These are phyloP conservation scores for Leishmania amazonensis DNA, from an alignment of 208 protist species.

Conservation along the genomic window DNA sequence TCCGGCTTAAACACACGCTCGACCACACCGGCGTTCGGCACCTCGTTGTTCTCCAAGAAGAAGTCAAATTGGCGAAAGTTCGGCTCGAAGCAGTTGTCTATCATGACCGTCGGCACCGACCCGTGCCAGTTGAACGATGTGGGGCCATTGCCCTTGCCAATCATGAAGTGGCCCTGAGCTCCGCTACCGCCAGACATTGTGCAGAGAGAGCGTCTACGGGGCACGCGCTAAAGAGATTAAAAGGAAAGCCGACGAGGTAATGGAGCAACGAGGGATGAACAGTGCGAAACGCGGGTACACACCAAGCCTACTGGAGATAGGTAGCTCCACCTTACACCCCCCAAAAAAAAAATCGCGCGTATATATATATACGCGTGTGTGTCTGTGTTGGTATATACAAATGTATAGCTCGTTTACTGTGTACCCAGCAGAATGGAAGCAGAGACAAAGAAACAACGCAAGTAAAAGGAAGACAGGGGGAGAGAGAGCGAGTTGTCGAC, in stretches of 20 bases:
- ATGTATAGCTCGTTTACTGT: neutral
- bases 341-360: neutral
- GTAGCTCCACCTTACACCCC: too few species aligned
- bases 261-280: neutral
- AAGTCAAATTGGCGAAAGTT: conserved; percentile 92
- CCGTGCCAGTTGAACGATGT: conserved; percentile 83
- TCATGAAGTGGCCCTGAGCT: conserved; percentile 40
- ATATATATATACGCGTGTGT: neutral
- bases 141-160: conserved; percentile 40
- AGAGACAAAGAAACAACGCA: neutral
- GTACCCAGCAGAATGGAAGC: neutral
- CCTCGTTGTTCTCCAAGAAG: conserved; percentile 73
- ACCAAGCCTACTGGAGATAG: neutral
- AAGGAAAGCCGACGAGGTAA: neutral
- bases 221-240: neutral
- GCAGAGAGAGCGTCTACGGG: neutral
- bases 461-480: neutral
- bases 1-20: conserved; percentile 78
- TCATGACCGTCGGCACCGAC: conserved; percentile 70
- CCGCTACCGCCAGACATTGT: conserved; percentile 48
- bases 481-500: neutral
- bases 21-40: conserved; percentile 61
- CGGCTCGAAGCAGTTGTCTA: conserved; percentile 75
- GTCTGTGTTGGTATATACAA: neutral
- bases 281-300: neutral